These are phyloP conservation scores for Candida adriatica DNA, from an alignment of 805 yeast genomes.

Conservation along the genomic window DNA sequence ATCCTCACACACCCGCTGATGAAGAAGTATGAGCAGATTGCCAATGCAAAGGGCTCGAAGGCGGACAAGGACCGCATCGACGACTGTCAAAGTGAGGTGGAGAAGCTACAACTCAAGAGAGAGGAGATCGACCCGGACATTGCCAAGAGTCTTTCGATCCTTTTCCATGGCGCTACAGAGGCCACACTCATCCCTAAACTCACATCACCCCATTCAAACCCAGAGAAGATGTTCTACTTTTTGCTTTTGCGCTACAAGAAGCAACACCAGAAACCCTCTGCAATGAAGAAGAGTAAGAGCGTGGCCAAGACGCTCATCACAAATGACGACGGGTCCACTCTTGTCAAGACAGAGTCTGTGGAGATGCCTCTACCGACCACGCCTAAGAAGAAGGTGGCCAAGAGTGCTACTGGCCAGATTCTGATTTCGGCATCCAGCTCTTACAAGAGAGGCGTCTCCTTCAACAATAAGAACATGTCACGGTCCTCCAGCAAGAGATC, in stretches of 20 bases:
- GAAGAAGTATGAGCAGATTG: slow-evolving; percentile 53
- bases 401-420: slow-evolving; percentile 19
- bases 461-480: slow-evolving; percentile 22
- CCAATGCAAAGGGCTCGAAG: slow-evolving; percentile 26
- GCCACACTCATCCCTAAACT: slow-evolving; percentile 46
- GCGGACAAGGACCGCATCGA: slow-evolving; percentile 24
- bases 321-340: slow-evolving; percentile 25
- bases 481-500: slow-evolving; percentile 22
- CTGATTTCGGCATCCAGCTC: slow-evolving; percentile 26
- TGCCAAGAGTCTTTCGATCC: slow-evolving; percentile 64
- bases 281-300: slow-evolving; percentile 34
- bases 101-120: slow-evolving; percentile 30
- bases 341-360: slow-evolving; percentile 13
- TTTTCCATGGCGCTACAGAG: slow-evolving; percentile 74
- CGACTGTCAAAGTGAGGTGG: slow-evolving; percentile 33
- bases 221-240: slow-evolving; percentile 79
- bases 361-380: slow-evolving; percentile 13
- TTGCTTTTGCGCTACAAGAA: slow-evolving; percentile 65
- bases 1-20: slow-evolving; percentile 79
- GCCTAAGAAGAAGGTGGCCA: slow-evolving; percentile 19
- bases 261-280: slow-evolving; percentile 39
- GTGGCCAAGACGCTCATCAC: slow-evolving; percentile 35
- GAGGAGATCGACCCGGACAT: slow-evolving; percentile 60
- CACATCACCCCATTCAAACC: slow-evolving; percentile 47
- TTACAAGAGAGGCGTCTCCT: slow-evolving; percentile 26